Base-by-base conservation (phyloP, 2,329 filamentous ascomycete genomes). In the Scorias spongiosa region DNA sequence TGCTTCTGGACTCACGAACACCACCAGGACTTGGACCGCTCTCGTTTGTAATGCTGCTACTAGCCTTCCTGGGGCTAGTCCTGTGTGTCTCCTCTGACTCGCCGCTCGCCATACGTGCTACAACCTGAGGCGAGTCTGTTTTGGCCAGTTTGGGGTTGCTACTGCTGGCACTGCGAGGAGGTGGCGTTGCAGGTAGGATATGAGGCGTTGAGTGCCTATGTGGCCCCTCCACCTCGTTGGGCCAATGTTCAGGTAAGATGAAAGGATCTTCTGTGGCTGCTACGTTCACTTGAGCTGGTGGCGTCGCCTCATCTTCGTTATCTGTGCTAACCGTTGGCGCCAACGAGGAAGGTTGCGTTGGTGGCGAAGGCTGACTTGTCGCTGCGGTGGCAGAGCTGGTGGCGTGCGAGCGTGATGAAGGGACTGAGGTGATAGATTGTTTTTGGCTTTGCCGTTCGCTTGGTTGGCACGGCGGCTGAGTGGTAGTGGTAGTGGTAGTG, bases 291-390 rank as follows among this genome's bases (percentile, higher is more conserved):
- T 40, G 39, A 10, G 41, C 46, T 15, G 48, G 14, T 18, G 48
- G 49, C 15, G 46, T 48, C 5, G 46, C 39, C 10, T 54, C 54
- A 30, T 56, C 51, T 8, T 57, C 58, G 12, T 50, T 54, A 6
- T 36, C 32, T 12, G 15, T 36, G 32, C 32, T 36, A 5, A 36
- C 11, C 9, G 32, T 36, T 9, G 57, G 44, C n/a, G 51, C 52
- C 12, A 60, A 45, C 2, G 58, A 61, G n/a, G 59, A 61, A 0
- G 56, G 54, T 37, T 58, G 54, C 10, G 59, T 61, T 2, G 57
- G 60, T 10, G 54, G 52, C 6, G 56, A 59, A 18, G 54, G 49
- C 15, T 53, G 50, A 10, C 51, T 53, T 8, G 56, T 58, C 2
- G 50, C 52, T 9, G 56, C 54, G 18, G 56, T 57, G 2, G 53